These are phyloP conservation scores for Lepidium sativum DNA, from an alignment of 345 rosid genomes.

Conservation along the genomic window DNA sequence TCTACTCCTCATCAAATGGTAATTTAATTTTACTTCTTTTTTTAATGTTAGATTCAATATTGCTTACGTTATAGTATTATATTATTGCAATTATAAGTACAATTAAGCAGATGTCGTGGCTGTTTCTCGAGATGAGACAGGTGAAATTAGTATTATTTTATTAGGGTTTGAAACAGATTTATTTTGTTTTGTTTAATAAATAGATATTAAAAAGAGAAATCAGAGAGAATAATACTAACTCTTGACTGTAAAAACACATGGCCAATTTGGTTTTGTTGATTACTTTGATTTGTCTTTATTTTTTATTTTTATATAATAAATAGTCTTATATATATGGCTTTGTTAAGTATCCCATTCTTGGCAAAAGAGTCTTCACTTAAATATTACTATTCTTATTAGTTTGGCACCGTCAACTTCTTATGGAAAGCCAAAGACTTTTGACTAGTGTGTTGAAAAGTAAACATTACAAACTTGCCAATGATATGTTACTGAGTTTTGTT, in stretches of 20 bases:
- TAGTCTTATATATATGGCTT: background rate
- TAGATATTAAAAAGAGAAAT: background rate
- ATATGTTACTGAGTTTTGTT: too few species aligned
- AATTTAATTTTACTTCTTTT: background rate
- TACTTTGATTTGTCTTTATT: background rate
- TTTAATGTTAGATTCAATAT: background rate
- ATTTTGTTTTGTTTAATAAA: background rate
- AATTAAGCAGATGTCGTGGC: constrained; percentile 16
- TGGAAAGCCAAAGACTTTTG: background rate
- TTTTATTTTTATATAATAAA: background rate
- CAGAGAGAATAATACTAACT: constrained; percentile 23
- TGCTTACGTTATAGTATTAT: constrained; percentile 6
- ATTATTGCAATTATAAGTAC: background rate
- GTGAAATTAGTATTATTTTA: constrained; percentile 9
- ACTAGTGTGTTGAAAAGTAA: background rate
- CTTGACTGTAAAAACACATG: constrained; percentile 20
- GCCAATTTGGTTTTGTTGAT: constrained; percentile 12
- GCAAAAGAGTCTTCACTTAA: background rate
- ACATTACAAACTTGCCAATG: background rate
- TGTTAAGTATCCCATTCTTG: background rate
- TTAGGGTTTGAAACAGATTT: background rate
- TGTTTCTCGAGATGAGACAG: constrained; percentile 30
- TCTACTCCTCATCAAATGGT: constrained; percentile 27
- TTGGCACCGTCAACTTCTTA: constrained; percentile 20
- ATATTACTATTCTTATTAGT: constrained; percentile 7